Evolutionary conservation across 192 early-diverging fungal species (phyloP).

Genomic region (Thamnidium elegans): DNA sequence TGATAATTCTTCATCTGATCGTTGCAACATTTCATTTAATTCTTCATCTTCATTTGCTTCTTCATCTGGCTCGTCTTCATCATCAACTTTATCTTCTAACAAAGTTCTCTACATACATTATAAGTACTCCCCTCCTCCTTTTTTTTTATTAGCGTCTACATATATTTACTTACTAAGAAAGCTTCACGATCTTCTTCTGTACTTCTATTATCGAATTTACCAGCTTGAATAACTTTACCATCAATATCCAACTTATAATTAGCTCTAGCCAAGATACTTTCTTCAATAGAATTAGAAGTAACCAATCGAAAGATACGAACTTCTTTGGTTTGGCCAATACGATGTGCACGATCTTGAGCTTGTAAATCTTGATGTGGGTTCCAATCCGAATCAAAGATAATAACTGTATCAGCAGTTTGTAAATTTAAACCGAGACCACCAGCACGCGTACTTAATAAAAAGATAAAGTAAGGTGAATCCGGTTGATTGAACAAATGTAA

Average conservation of each 20-base stretch:
- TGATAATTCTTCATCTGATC: conserved; percentile 74
- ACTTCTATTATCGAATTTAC: conserved; percentile 98
- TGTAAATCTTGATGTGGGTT: conserved; percentile 98
- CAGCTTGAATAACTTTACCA: conserved; percentile 98
- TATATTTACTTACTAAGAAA: conserved; percentile 47
- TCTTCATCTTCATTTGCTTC: conserved; percentile 84
- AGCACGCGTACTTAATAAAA: conserved; percentile 92
- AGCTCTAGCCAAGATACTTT: conserved; percentile 87
- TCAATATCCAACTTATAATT: conserved; percentile 97
- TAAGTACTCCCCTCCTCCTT: neutral
- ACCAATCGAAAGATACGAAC: conserved; percentile 93
- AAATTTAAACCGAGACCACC: conserved; percentile 96
- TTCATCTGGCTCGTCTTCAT: conserved; percentile 63
- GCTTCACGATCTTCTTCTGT: conserved; percentile 90
- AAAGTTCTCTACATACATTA: conserved; percentile 53
- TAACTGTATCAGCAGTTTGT: conserved; percentile 96
- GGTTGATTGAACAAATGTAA: conserved; percentile 81
- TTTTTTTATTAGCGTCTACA: neutral
- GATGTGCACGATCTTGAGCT: conserved; percentile 99
- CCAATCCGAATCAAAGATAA: conserved; percentile 98
- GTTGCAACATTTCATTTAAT: conserved; percentile 90
- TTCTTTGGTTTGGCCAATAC: conserved; percentile 98
- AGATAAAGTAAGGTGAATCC: conserved; percentile 80
- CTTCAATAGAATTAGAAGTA: conserved; percentile 90
- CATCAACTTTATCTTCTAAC: conserved; percentile 84